A percentile compares a stretch with the other conserved stretches of the same genome.
Evolutionary conservation across 371 early-diverging fungal species (phyloP).

Genomic region (Mucor irregularis): DNA sequence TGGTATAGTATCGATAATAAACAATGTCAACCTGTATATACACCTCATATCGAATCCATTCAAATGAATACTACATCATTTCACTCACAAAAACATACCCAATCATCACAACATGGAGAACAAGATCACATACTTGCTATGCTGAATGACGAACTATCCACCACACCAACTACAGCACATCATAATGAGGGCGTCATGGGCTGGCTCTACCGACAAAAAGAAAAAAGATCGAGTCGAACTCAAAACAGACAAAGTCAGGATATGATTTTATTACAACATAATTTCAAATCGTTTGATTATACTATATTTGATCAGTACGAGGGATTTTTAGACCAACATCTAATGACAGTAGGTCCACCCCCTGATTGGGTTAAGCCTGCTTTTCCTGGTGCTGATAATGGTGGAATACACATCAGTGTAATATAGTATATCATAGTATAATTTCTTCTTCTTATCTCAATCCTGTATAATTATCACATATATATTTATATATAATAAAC

Average conservation of each 20-base stretch:
- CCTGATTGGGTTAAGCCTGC: slow-evolving; percentile 62
- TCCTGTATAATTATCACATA: too few species aligned
- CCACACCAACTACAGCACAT: slow-evolving; percentile 20
- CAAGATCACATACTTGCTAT: neutral
- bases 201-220: slow-evolving; percentile 9
- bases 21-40: slow-evolving; percentile 48
- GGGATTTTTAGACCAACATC: slow-evolving; percentile 50
- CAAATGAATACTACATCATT: neutral
- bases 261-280: slow-evolving; percentile 32
- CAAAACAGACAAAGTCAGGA: slow-evolving; percentile 11
- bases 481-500: too few species aligned
- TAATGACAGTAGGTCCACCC: slow-evolving; percentile 59
- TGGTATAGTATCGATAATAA: slow-evolving; percentile 43
- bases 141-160: too few species aligned
- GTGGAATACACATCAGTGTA: slow-evolving; percentile 10
- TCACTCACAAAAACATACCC: neutral
- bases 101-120: neutral
- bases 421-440: too few species aligned
- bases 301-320: slow-evolving; percentile 58
- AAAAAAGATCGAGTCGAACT: neutral
- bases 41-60: slow-evolving; percentile 8
- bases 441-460: too few species aligned
- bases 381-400: slow-evolving; percentile 33
- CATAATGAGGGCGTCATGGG: slow-evolving; percentile 17
- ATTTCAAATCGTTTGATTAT: slow-evolving; percentile 56